phyloP scores from a whole-genome alignment of 352 stramenopile species.

The Achlya hypogyna region DNA sequence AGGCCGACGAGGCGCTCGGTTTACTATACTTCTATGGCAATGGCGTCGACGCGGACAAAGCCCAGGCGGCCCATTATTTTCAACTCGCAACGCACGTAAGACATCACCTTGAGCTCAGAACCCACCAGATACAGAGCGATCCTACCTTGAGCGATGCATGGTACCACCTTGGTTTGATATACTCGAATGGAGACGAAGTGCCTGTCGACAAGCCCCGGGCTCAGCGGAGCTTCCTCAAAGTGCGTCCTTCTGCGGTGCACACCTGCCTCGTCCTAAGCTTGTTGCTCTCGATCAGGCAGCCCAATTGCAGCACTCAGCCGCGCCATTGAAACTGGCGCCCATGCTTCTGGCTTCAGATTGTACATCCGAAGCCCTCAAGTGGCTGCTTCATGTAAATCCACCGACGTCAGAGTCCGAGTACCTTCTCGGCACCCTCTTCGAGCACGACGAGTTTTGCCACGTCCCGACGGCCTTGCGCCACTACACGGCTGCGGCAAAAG shows the following conservation, averaged over 20 bases:
- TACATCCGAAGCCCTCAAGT: background rate
- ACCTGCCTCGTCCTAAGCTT: background rate
- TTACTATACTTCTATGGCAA: constrained; percentile 30
- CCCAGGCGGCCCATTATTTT: constrained; percentile 55
- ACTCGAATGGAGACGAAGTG: constrained; percentile 34
- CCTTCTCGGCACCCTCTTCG: constrained; percentile 1
- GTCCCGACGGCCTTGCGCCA: background rate
- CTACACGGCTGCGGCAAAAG: constrained; percentile 6
- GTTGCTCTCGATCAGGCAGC: background rate
- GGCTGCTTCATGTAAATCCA: background rate
- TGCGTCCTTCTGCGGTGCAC: constrained; percentile 9
- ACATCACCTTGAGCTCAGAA: background rate
- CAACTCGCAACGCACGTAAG: constrained; percentile 33
- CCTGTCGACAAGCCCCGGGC: constrained; percentile 49
- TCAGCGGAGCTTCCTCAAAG: constrained; percentile 38
- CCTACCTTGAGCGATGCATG: constrained; percentile 28
- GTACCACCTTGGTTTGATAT: constrained; percentile 39
- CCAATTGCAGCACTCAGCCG: background rate
- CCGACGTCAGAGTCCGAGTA: background rate
- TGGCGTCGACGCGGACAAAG: constrained; percentile 28
- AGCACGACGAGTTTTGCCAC: background rate
- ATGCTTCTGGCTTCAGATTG: background rate
- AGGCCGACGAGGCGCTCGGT: constrained; percentile 42
- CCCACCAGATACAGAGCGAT: constrained; percentile 26
- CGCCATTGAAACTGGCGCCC: background rate